Percentiles rank a stretch among this genome's conserved stretches.
These are phyloP conservation scores for Wickerhamiella lipophila DNA, from an alignment of 805 yeast genomes.

Conservation along the genomic window DNA sequence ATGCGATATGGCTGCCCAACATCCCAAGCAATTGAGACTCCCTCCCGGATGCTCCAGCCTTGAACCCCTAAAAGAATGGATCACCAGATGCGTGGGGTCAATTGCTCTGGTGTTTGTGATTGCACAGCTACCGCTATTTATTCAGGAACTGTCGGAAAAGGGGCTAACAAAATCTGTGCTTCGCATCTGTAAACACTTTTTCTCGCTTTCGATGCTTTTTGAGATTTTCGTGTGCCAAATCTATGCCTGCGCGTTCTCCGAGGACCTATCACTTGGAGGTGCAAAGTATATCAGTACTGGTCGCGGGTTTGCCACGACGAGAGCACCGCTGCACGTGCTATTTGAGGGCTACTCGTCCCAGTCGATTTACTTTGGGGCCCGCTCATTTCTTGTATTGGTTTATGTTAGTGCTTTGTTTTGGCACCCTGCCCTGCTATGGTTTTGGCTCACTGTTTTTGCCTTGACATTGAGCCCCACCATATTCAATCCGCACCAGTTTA, in stretches of 20 bases:
- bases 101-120: conserved; percentile 63
- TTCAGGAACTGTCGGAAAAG: conserved; percentile 65
- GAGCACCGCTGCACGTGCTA: conserved; percentile 52
- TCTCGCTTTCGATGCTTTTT: conserved; percentile 62
- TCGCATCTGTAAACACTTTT: conserved; percentile 51
- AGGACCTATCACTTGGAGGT: conserved; percentile 63
- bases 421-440: conserved; percentile 81
- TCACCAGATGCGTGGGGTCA: conserved; percentile 58
- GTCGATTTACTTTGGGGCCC: conserved; percentile 51
- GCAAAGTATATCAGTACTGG: conserved; percentile 76
- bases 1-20: conserved; percentile 48
- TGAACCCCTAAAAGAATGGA: conserved; percentile 61
- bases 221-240: conserved; percentile 70
- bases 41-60: conserved; percentile 65
- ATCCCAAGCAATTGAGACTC: conserved; percentile 11
- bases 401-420: conserved; percentile 52
- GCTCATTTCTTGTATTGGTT: conserved; percentile 39
- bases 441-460: conserved; percentile 81
- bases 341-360: conserved; percentile 60
- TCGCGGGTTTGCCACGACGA: conserved; percentile 65
- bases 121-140: conserved; percentile 61
- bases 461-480: conserved; percentile 75
- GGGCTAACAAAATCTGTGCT: conserved; percentile 59
- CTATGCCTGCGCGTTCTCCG: conserved; percentile 55
- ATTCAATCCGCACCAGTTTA: conserved; percentile 89